Base-by-base conservation (phyloP, 2,329 filamentous ascomycete species). In the Raffaelea ambrosiae region DNA sequence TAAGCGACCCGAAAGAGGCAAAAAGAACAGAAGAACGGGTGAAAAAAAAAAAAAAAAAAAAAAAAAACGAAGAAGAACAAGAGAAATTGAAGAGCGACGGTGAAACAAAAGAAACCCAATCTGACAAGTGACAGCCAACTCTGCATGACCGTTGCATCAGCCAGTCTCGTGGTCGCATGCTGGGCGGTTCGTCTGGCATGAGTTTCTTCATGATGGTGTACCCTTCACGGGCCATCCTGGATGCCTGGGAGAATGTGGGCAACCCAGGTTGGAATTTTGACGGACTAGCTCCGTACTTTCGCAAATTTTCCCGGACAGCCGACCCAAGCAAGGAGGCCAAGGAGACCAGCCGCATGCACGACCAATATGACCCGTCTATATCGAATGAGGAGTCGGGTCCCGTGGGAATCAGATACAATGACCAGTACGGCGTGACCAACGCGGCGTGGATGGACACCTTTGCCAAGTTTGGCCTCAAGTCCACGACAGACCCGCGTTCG, bases 101-200 rank as follows among this genome's bases (percentile, higher is more conserved):
- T 13, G 13, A 29, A 29, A 29, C 7, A 29, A 29, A 29, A 29
- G 13, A 29, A 29, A 29, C 7, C 7, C 7, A 29, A 29, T 7
- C 26, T 29, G 26, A 29, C 26, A n/a, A n/a, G 26, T 29, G 26
- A 43, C 33, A 63, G 59, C 20, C 56, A 16, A 44, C 53, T 22
- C 53, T 63, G 7, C 53, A 65, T 48, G 58, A 60, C 47, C 59
- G 63, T 11, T 49, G 49, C 39, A 55, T 66, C 42, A 55, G 54
- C 20, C 61, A 66, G 23, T 47, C 60, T n/a, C 60, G 63, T 13
- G 64, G 63, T 23, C 59, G 55, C 33, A 72, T 77, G 1, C 67
- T 86, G 0, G 83, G 83, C 18, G 83, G 83, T 7, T 79, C 80
- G 7, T 76, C 71, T 16, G 74, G 74, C 0, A 68, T 83, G 43